Evolutionary conservation across 495 filamentous ascomycete genomes (phyloP), one percentile per base, ranked within the genome.

Genomic region (Poronia punctata): DNA sequence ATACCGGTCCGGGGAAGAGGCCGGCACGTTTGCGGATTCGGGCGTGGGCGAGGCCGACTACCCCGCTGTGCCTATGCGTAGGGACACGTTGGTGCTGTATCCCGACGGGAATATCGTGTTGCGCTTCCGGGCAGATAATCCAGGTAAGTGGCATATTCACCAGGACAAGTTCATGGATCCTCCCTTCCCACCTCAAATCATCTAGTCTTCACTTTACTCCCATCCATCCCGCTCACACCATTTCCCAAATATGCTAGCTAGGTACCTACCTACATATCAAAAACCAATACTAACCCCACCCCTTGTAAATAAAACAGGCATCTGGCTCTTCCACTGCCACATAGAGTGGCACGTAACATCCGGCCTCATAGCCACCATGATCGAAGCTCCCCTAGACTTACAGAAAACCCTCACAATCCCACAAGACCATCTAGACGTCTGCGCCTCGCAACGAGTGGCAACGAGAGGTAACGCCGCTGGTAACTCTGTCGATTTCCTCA

Each of bases 281-380:
- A 15, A 15, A 44, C 29, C 25, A 34, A 16, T 15, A 16, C 38
- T 32, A 38, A 38, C 22, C 4, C 7, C 32, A 3, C 22, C n/a
- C 4, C 1, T n/a, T n/a, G n/a, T n/a, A n/a, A n/a, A n/a, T 16
- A 29, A 21, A 8, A 16, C 29, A 58, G 54, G 82, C 35, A 66
- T 88, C 40, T 88, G 84, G 83, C 65, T 88, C 11, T 85, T 88
- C 60, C 67, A 71, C 40, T 84, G 80, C 53, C 80, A 84, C 48
- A 78, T 84, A 44, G 79, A 81, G 50, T 84, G 78, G 77, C 80
- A 84, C 50, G 55, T 86, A 16, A 67, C 69, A 10, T 74, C 71
- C 8, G 86, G 85, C 20, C 74, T 92, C 16, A 68, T 78, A 8
- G 79, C 79, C 12, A 84, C 78, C 8, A 68, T 89, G 39, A 71